These are phyloP conservation scores for Pleurotus salmoneostramineus DNA, from an alignment of 768 basidiomycete species.

Conservation along the genomic window DNA sequence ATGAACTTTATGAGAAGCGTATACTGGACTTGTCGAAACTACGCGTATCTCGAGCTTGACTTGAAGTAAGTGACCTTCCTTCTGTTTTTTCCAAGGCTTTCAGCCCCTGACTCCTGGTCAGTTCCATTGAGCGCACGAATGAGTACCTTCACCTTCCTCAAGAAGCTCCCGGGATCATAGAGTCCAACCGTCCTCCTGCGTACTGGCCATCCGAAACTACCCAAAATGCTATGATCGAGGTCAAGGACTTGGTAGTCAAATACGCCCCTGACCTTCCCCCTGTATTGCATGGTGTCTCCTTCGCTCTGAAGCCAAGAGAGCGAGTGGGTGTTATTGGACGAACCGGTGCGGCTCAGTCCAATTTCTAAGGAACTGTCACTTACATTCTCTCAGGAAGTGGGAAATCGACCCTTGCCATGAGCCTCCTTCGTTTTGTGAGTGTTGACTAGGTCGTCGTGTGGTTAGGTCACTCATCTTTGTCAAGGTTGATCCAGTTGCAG, in stretches of 20 bases:
- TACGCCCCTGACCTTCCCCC: conserved; percentile 84
- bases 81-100: neutral
- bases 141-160: conserved; percentile 90
- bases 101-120: conserved; percentile 18
- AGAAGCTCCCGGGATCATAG: conserved; percentile 76
- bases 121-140: conserved; percentile 86
- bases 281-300: conserved; percentile 74
- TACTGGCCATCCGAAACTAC: conserved; percentile 86
- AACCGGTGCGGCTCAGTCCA: conserved; percentile 41
- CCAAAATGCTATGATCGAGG: conserved; percentile 53
- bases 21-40: conserved; percentile 49
- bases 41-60: conserved; percentile 64
- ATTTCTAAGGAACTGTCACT: neutral
- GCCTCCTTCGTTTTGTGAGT: conserved; percentile 75
- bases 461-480: neutral
- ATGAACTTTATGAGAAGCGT: conserved; percentile 47
- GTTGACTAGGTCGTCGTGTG: neutral
- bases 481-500: conserved; percentile 70
- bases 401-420: conserved; percentile 84
- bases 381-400: conserved; percentile 51
- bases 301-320: conserved; percentile 66
- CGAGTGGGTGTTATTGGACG: conserved; percentile 79
- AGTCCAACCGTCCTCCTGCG: conserved; percentile 75
- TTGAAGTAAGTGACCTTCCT: conserved; percentile 53
- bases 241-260: conserved; percentile 75